phyloP scores from a whole-genome alignment of 2,329 filamentous ascomycete genomes.

The Aspergillus vadensis region DNA sequence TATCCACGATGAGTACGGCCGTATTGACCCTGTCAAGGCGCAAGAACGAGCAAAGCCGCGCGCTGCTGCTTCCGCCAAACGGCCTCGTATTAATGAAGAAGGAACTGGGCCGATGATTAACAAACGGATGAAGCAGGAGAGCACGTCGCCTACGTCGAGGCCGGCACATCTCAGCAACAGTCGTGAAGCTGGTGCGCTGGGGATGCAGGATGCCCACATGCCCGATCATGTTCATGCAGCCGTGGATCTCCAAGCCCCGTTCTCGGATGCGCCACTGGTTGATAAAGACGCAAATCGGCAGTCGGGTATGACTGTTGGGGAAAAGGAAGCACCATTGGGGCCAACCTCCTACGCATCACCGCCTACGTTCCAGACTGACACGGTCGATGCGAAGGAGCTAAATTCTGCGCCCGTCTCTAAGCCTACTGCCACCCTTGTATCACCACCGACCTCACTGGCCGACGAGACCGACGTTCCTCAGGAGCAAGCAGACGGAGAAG shows the following conservation, averaged over 20 bases:
- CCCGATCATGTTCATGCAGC: constrained; percentile 17
- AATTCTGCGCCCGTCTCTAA: constrained; percentile 32
- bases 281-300: constrained; percentile 16
- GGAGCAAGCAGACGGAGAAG: constrained; percentile 36
- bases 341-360: constrained; percentile 42
- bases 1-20: constrained; percentile 66
- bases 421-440: constrained; percentile 44
- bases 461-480: constrained; percentile 43
- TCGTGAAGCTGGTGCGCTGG: constrained; percentile 19
- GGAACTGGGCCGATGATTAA: constrained; percentile 23
- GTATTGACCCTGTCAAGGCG: constrained; percentile 65
- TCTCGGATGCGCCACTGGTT: constrained; percentile 2
- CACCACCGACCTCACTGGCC: constrained; percentile 47
- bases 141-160: constrained; percentile 30
- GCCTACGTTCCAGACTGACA: constrained; percentile 39
- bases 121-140: constrained; percentile 41
- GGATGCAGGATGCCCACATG: constrained; percentile 19
- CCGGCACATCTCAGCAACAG: constrained; percentile 23
- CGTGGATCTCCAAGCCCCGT: constrained; percentile 8
- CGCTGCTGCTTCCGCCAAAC: constrained; percentile 58
- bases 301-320: constrained; percentile 16
- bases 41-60: constrained; percentile 63
- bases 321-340: constrained; percentile 25
- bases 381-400: constrained; percentile 33
- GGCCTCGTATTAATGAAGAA: constrained; percentile 51